Evolutionary conservation across 2,329 filamentous ascomycete genomes (phyloP).

Genomic region (Verticillium longisporum): DNA sequence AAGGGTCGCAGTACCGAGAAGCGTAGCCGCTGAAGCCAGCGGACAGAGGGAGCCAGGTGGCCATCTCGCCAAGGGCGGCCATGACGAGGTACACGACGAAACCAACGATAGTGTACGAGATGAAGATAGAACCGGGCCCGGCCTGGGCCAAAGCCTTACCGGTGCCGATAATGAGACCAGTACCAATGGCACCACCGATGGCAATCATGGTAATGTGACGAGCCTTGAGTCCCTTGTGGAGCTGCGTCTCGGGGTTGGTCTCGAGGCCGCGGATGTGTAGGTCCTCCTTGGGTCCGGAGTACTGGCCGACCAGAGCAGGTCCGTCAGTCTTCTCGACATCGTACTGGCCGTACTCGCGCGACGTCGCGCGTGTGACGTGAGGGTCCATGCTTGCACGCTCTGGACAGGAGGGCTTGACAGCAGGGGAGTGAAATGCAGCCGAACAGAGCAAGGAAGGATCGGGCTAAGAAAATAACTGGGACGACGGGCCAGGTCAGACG

Average conservation of each 20-base stretch:
- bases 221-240: constrained; percentile 46
- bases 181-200: constrained; percentile 69
- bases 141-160: constrained; percentile 46
- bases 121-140: constrained; percentile 60
- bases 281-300: constrained; percentile 18
- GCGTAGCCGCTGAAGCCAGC: constrained; percentile 80
- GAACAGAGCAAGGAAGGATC: background rate
- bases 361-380: background rate
- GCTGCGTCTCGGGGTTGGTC: constrained; percentile 38
- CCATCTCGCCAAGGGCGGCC: constrained; percentile 78
- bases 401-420: background rate
- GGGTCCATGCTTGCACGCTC: background rate
- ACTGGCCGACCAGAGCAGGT: constrained; percentile 8
- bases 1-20: constrained; percentile 70
- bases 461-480: background rate
- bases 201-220: constrained; percentile 56
- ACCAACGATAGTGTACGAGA: constrained; percentile 64
- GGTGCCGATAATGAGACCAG: constrained; percentile 67
- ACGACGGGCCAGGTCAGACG: background rate
- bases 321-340: constrained; percentile 18
- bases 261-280: constrained; percentile 39
- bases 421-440: background rate
- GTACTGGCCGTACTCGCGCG: constrained; percentile 9
- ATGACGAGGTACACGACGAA: constrained; percentile 74
- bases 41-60: constrained; percentile 70